Evolutionary conservation across 202 grass and related monocot species (phyloP).

Genomic region (Panicum virgatum): DNA sequence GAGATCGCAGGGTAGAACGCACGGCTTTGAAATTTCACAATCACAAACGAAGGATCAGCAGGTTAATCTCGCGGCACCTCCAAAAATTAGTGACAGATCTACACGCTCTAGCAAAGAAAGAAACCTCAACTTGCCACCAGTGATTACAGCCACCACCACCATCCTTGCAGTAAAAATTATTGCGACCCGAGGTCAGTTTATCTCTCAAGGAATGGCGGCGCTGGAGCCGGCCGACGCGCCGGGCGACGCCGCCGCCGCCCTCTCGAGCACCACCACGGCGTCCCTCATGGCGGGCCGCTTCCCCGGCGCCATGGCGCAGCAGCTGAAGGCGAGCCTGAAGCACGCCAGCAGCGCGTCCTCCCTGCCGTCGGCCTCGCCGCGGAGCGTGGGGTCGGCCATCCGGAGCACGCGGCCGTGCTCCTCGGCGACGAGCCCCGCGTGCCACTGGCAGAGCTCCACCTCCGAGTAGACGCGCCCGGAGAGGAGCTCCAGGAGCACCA

Average conservation of each 20-base stretch:
- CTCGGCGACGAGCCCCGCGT: constrained; percentile 60
- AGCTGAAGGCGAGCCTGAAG: constrained; percentile 92
- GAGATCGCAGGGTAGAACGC: background rate
- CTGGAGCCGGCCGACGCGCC: too few species aligned
- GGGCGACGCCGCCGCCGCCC: background rate
- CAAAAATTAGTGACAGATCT: constrained; percentile 50
- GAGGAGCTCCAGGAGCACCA: constrained; percentile 91
- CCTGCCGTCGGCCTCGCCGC: constrained; percentile 67
- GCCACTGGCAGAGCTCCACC: constrained; percentile 97
- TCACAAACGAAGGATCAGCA: constrained; percentile 10
- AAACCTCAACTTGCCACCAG: background rate
- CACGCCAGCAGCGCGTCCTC: constrained; percentile 73
- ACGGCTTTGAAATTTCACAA: background rate
- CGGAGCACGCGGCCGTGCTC: constrained; percentile 70
- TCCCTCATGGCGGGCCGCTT: constrained; percentile 88
- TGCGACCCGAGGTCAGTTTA: background rate
- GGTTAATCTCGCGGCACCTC: too few species aligned
- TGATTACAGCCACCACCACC: background rate
- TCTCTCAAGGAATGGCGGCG: constrained; percentile 35
- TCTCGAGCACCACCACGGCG: constrained; percentile 62
- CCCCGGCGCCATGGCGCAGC: constrained; percentile 74
- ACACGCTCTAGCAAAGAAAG: constrained; percentile 23
- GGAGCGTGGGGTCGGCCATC: constrained; percentile 79
- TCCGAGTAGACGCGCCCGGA: constrained; percentile 89
- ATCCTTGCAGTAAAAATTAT: constrained; percentile 42